Percentiles rank a stretch among this genome's conserved stretches.
Evolutionary conservation across 176 grass and related monocot species (phyloP).

Genomic region (Dendrocalamus sinicus): DNA sequence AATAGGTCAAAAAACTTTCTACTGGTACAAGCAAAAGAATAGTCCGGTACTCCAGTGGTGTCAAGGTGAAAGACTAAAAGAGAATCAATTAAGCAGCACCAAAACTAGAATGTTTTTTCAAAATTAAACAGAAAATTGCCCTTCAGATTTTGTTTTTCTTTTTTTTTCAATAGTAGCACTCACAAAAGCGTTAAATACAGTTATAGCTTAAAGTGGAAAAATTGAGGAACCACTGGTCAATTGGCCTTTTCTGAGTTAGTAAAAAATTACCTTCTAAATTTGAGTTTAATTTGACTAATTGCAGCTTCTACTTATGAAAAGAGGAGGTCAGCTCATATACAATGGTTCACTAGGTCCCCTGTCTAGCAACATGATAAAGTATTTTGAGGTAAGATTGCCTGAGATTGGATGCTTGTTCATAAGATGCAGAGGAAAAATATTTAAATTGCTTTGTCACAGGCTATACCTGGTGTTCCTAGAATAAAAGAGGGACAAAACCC

Average conservation of each 20-base stretch:
- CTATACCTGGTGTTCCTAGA: constrained; percentile 81
- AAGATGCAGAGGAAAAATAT: constrained; percentile 14
- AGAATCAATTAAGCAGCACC: constrained; percentile 1
- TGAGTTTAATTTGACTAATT: constrained; percentile 33
- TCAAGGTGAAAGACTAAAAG: constrained; percentile 19
- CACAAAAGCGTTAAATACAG: background rate
- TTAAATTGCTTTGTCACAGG: constrained; percentile 51
- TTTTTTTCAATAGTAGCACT: background rate
- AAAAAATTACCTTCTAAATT: constrained; percentile 13
- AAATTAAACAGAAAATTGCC: constrained; percentile 14
- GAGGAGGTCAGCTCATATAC: constrained; percentile 84
- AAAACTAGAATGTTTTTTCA: constrained; percentile 14
- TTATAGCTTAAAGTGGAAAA: background rate
- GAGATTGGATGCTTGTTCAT: constrained; percentile 10
- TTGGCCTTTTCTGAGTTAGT: background rate
- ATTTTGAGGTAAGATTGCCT: constrained; percentile 79
- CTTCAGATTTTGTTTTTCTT: background rate
- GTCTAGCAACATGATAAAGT: constrained; percentile 81
- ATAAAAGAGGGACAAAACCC: constrained; percentile 81
- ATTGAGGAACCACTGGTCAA: constrained; percentile 9
- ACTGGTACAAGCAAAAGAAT: background rate
- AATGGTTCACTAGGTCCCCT: constrained; percentile 73
- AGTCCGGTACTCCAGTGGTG: constrained; percentile 15
- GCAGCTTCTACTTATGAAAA: constrained; percentile 97
- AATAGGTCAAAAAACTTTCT: constrained; percentile 19